phyloP scores from a whole-genome alignment of 129 eudicot genomes.

The Tagetes erecta region DNA sequence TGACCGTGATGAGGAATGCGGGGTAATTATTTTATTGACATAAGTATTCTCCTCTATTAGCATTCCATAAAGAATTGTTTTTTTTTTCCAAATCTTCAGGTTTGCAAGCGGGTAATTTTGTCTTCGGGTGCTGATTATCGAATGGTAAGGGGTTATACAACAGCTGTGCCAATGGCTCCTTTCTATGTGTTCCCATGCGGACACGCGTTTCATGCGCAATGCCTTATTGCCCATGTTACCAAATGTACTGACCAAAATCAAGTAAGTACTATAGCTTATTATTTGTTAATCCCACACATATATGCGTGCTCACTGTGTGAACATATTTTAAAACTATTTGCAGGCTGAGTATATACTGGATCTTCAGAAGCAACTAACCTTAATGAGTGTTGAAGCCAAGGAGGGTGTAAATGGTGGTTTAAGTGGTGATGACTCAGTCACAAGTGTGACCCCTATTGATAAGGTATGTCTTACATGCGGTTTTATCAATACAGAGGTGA shows the following conservation, averaged over 20 bases:
- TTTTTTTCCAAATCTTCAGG: conserved; percentile 38
- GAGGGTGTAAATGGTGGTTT: conserved; percentile 55
- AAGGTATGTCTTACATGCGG: conserved; percentile 48
- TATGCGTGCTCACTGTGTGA: not conserved
- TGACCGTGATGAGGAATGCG: conserved; percentile 93
- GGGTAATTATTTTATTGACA: conserved; percentile 54
- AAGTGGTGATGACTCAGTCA: conserved; percentile 51
- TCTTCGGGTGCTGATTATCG: conserved; percentile 61
- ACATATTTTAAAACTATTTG: not conserved
- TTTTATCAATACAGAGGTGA: not conserved
- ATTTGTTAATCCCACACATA: not conserved
- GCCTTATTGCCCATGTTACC: conserved; percentile 89
- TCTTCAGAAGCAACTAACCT: conserved; percentile 86
- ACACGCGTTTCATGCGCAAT: conserved; percentile 90
- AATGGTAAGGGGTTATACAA: conserved; percentile 62
- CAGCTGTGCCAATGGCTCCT: conserved; percentile 89
- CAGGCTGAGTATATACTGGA: conserved; percentile 96
- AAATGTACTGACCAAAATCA: conserved; percentile 68
- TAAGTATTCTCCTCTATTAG: not conserved
- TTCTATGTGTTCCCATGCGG: conserved; percentile 97
- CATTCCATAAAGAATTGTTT: not conserved
- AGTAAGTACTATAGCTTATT: conserved; percentile 46
- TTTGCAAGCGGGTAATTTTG: conserved; percentile 72
- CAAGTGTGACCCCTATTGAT: conserved; percentile 65
- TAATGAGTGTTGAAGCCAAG: conserved; percentile 63